Conservation (phyloP, 331 rosid species). For the Cydonia oblonga region DNA sequence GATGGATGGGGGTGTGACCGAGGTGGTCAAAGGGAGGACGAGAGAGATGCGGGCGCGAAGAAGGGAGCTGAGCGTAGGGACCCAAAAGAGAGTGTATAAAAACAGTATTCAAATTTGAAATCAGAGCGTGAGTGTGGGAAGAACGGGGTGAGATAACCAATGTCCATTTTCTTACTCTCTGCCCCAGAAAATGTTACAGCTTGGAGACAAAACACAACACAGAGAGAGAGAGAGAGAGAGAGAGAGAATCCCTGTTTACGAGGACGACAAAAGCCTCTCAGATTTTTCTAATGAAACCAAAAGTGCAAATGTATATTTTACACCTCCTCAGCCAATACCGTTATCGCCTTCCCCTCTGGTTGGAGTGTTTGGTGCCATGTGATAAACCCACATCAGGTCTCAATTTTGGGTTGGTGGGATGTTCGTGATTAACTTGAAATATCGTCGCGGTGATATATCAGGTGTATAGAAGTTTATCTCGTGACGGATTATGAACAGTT, state of each 20-base stretch:
- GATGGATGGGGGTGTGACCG: constrained; percentile 26
- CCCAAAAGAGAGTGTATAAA: constrained; percentile 16
- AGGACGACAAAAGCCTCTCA: constrained; percentile 28
- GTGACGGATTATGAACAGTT: not conserved
- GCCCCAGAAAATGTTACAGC: constrained; percentile 42
- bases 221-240: not conserved
- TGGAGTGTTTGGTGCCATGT: not conserved
- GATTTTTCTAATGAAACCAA: constrained; percentile 10
- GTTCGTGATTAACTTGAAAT: too few species aligned
- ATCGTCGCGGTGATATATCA: too few species aligned
- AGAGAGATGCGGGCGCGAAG: constrained; percentile 31
- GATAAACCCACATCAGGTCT: not conserved
- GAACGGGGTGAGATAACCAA: constrained; percentile 19
- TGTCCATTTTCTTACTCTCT: constrained; percentile 30
- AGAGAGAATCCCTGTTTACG: constrained; percentile 25
- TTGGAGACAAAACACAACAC: constrained; percentile 28
- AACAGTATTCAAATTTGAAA: constrained; percentile 38
- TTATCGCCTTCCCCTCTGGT: not conserved
- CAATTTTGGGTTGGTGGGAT: not conserved
- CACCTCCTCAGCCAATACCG: constrained; percentile 11
- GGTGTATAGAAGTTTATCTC: too few species aligned
- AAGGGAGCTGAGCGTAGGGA: constrained; percentile 22
- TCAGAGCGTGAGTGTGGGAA: not conserved
- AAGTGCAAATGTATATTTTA: constrained; percentile 3
- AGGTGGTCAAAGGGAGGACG: constrained; percentile 49